Conservation (phyloP, 805 yeast genomes). For the Lipomyces sp. region DNA sequence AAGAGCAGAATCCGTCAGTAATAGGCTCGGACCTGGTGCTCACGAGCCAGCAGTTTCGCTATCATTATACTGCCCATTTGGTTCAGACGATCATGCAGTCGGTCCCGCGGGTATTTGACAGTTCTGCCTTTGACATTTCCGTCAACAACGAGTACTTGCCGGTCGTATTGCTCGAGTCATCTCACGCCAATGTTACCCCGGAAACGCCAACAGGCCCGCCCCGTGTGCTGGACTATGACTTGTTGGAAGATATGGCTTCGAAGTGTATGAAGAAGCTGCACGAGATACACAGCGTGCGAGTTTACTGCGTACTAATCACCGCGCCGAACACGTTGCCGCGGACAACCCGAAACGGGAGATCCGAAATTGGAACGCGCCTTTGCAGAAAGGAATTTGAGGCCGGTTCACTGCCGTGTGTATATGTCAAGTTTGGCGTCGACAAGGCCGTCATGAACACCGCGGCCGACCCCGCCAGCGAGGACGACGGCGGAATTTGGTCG, state of each 20-base stretch:
- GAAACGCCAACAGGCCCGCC: conserved; percentile 29
- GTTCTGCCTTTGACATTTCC: conserved; percentile 83
- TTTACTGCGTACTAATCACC: conserved; percentile 77
- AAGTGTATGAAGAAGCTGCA: conserved; percentile 47
- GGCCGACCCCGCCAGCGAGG: conserved; percentile 47
- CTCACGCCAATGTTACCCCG: conserved; percentile 43
- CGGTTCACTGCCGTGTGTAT: conserved; percentile 76
- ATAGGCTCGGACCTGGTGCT: background rate
- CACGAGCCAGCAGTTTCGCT: conserved; percentile 41
- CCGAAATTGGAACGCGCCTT: conserved; percentile 88
- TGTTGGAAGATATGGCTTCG: conserved; percentile 50
- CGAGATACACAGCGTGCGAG: conserved; percentile 66
- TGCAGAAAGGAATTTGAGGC: conserved; percentile 72
- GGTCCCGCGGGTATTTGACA: conserved; percentile 78
- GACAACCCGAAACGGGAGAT: conserved; percentile 76
- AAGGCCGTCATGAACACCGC: conserved; percentile 64
- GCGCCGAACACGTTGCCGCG: conserved; percentile 81
- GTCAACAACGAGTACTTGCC: conserved; percentile 79
- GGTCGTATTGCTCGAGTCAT: conserved; percentile 78
- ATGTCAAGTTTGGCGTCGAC: conserved; percentile 71
- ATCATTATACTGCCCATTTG: conserved; percentile 83
- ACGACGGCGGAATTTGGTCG: conserved; percentile 81
- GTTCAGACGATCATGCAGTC: conserved; percentile 79
- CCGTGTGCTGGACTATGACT: conserved; percentile 39
- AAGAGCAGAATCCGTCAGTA: conserved; percentile 31